Evolutionary conservation across 805 yeast genomes (phyloP).

Genomic region (Wilhelminamyces savonicus): DNA sequence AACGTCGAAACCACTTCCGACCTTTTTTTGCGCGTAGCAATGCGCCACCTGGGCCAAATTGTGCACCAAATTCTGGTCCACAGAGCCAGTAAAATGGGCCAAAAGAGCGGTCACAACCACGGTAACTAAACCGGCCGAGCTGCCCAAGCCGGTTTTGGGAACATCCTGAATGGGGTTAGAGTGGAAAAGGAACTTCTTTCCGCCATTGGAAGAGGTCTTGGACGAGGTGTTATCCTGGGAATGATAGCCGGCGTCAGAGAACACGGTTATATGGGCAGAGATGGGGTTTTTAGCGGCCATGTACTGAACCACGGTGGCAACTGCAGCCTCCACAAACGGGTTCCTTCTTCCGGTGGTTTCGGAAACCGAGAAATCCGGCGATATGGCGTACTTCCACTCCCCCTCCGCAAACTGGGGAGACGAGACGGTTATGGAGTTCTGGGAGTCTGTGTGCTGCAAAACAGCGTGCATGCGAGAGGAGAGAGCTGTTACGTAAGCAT

Average conservation of each 20-base stretch:
- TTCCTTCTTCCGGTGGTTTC: slow-evolving; percentile 36
- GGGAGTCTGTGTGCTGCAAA: slow-evolving; percentile 16
- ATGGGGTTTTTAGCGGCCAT: slow-evolving; percentile 33
- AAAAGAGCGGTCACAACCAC: slow-evolving; percentile 68
- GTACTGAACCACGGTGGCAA: slow-evolving; percentile 51
- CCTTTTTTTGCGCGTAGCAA: slow-evolving; percentile 88
- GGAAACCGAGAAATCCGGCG: slow-evolving; percentile 3
- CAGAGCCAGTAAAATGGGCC: slow-evolving; percentile 30
- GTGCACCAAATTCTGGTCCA: slow-evolving; percentile 44
- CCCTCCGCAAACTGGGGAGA: slow-evolving; percentile 78
- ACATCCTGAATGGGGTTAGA: slow-evolving; percentile 55
- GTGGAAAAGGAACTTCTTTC: slow-evolving; percentile 55
- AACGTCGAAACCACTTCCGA: slow-evolving; percentile 96
- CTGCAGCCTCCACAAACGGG: slow-evolving; percentile 69
- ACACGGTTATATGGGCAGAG: slow-evolving; percentile 46
- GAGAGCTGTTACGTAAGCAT: slow-evolving; percentile 78
- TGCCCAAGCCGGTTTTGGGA: slow-evolving; percentile 92
- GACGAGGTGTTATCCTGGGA: slow-evolving; percentile 50
- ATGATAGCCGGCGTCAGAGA: slow-evolving; percentile 86
- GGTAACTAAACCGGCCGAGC: slow-evolving; percentile 89
- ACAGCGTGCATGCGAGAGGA: slow-evolving; percentile 87
- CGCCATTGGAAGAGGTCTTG: slow-evolving; percentile 28
- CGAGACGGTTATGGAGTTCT: slow-evolving; percentile 35
- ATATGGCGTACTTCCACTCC: slow-evolving; percentile 53
- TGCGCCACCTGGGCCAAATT: slow-evolving; percentile 86